Conservation (phyloP, 2,329 filamentous ascomycete genomes). For the Alternaria sp. region DNA sequence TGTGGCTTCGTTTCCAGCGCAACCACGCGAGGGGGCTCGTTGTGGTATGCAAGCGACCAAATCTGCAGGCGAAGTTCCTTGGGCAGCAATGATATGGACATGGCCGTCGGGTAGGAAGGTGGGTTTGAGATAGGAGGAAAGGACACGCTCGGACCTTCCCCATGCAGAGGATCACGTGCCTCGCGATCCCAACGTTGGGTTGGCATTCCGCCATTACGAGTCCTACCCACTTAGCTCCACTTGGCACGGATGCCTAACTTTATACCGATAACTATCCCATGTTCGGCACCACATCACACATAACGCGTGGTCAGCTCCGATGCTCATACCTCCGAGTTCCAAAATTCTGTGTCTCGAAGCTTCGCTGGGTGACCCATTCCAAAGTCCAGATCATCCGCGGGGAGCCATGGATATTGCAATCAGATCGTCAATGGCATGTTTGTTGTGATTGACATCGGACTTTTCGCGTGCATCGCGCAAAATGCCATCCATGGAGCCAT, state of each 20-base stretch:
- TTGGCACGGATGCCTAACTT: conserved; percentile 8
- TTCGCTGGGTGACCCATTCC: not conserved
- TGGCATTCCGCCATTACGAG: conserved; percentile 11
- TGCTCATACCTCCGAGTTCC: not conserved
- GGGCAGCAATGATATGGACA: conserved; percentile 28
- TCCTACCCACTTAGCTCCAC: conserved; percentile 14
- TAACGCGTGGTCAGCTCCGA: not conserved
- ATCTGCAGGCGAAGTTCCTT: conserved; percentile 34
- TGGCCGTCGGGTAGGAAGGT: conserved; percentile 2
- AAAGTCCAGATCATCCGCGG: not conserved
- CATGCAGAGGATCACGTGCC: conserved; percentile 5
- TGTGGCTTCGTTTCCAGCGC: conserved; percentile 22
- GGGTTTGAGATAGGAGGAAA: not conserved
- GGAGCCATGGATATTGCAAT: not conserved
- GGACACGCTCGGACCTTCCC: not conserved
- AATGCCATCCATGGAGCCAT: not conserved
- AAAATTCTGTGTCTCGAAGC: conserved; percentile 3
- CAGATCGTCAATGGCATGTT: not conserved
- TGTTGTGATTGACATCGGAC: not conserved
- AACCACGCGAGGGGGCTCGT: conserved; percentile 27
- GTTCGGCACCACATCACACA: not conserved
- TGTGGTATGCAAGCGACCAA: conserved; percentile 25
- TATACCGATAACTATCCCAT: conserved; percentile 10
- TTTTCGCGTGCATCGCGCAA: not conserved
- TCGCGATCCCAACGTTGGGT: not conserved